Conservation (phyloP, 495 filamentous ascomycete genomes). For the Aspergillus coremiiformis region DNA sequence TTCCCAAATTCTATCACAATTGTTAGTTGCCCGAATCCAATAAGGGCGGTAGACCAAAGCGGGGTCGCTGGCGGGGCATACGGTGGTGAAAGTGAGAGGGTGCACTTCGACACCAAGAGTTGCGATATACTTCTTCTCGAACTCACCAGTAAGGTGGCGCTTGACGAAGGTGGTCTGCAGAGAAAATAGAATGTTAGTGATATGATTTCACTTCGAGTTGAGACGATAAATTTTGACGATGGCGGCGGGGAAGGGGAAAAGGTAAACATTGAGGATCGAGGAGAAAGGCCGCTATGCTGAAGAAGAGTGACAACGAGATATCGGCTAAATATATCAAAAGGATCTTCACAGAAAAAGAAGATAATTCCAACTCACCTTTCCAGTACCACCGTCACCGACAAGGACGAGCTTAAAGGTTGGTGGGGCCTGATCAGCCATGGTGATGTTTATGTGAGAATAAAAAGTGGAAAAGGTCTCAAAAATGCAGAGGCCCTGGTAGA, state of each 20-base stretch:
- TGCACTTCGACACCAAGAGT: slow-evolving; percentile 99
- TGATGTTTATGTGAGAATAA: slow-evolving; percentile 30
- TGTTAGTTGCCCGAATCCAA: slow-evolving; percentile 34
- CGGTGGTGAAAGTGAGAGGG: slow-evolving; percentile 85
- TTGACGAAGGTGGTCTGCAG: slow-evolving; percentile 98
- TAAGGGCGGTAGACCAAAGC: slow-evolving; percentile 17
- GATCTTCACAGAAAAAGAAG: background rate
- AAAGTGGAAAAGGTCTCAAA: slow-evolving; percentile 3
- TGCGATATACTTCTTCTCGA: slow-evolving; percentile 99
- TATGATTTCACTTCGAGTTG: slow-evolving; percentile 8
- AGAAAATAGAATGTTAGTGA: slow-evolving; percentile 22
- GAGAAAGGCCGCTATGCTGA: background rate
- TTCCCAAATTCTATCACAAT: slow-evolving; percentile 71
- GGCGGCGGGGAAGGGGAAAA: slow-evolving; percentile 14
- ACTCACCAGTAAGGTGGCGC: slow-evolving; percentile 98
- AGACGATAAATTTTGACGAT: slow-evolving; percentile 19
- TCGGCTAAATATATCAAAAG: background rate
- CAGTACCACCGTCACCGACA: slow-evolving; percentile 98
- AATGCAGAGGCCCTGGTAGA: background rate
- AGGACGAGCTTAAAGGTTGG: slow-evolving; percentile 99
- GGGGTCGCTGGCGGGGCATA: slow-evolving; percentile 49
- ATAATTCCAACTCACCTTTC: slow-evolving; percentile 72
- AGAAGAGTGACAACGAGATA: background rate
- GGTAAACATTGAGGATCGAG: slow-evolving; percentile 2
- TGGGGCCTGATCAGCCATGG: slow-evolving; percentile 55